Evolutionary conservation across 768 basidiomycete genomes (phyloP), one percentile per base, ranked within the genome.

Genomic region (Phaeotremella fagi): DNA sequence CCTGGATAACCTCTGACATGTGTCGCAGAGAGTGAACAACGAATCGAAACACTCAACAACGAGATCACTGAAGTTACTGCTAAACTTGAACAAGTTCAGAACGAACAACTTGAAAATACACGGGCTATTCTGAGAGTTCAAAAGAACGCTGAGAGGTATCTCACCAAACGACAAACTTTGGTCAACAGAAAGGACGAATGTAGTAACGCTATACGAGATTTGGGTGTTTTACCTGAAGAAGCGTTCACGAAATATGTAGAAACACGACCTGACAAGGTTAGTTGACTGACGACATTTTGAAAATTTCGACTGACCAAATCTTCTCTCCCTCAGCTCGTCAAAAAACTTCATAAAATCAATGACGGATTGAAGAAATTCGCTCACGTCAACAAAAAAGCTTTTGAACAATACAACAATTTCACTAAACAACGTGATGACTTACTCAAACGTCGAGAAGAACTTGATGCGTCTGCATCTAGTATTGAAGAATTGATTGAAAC

Each of bases 321-420:
- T 61, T 15, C 46, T 20, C 20, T 26, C 9, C 16, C 55, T 18
- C 64, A 99, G 94, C 80, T 99, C 41, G 83, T 92, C 66, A 94
- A 90, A 76, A 87, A 87, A 60, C 80, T 99, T n/a, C 91, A 94
- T 61, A 79, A 81, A 14, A 85, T 91, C 57, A 95, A 97, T 68
- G 92, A 98, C 68, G 82, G 83, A 24, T 78, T 99, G 63, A 94
- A 95, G 74, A 94, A 91, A 73, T 99, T 92, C 66, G 88, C 90
- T 0, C 91, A 97, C 70, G 94, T 98, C 57, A 99, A 99, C 79
- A 99, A 99, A 80, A 97, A 98, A 70, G 95, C 94, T 1, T 94
- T 94, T 70, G 95, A 99, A 72, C 94, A 98, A 73, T 98, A 95
- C 78, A 88, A 82, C 72, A 92, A 90, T 71, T 98, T 98, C 74